These are phyloP conservation scores for Pascua sp. DNA, from an alignment of 1,284 basidiomycete species.

Conservation along the genomic window DNA sequence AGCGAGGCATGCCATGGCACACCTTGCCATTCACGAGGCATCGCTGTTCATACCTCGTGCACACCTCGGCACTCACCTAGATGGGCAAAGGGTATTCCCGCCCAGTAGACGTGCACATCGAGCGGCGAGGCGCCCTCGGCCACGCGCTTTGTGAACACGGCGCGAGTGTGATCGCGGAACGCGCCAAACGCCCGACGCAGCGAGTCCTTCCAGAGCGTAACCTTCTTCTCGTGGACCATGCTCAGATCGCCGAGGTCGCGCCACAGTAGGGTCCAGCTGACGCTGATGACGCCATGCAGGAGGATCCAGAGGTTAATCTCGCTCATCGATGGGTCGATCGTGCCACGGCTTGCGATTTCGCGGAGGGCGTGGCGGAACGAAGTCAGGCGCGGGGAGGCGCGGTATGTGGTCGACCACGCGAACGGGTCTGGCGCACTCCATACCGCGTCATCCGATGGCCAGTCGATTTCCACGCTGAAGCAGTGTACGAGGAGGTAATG, in stretches of 20 bases:
- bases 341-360: conserved; percentile 22
- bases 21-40: no score
- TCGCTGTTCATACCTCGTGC: no score
- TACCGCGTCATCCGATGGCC: conserved; percentile 1
- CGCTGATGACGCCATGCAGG: conserved; percentile 23
- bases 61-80: conserved; percentile 3
- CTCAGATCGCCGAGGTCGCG: conserved; percentile 26
- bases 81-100: conserved; percentile 23
- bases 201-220: conserved; percentile 18
- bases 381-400: background rate
- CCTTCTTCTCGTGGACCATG: conserved; percentile 24
- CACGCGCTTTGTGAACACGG: no score
- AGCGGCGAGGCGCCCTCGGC: background rate
- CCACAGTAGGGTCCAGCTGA: conserved; percentile 28
- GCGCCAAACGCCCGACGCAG: conserved; percentile 18
- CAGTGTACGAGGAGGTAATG: conserved; percentile 9
- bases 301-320: conserved; percentile 21
- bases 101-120: conserved; percentile 15
- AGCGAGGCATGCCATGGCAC: no score
- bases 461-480: conserved; percentile 7
- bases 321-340: conserved; percentile 9
- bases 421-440: conserved; percentile 20
- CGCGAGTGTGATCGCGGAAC: conserved; percentile 8
- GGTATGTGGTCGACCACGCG: background rate
- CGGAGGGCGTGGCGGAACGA: conserved; percentile 15